Conservation (phyloP, 164 flowering plant species). For the Pachysandra terminalis region DNA sequence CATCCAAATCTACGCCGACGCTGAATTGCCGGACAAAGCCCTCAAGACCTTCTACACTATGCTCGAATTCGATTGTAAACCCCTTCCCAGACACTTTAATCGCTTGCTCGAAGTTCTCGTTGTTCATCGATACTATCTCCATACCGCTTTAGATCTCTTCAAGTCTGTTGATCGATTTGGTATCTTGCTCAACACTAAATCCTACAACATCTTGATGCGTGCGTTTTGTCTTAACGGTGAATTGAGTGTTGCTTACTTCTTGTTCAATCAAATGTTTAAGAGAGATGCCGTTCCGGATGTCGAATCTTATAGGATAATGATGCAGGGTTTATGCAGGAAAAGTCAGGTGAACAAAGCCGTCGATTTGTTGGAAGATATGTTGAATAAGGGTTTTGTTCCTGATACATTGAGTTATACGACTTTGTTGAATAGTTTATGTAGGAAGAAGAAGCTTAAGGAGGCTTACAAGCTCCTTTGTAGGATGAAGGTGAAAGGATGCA, state of each 20-base stretch:
- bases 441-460: conserved; percentile 67
- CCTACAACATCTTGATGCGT: conserved; percentile 62
- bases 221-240: conserved; percentile 51
- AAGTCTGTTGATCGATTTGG: conserved; percentile 38
- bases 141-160: conserved; percentile 55
- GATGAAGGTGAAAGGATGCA: conserved; percentile 72
- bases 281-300: conserved; percentile 56
- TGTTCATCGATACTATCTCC: conserved; percentile 32
- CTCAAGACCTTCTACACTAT: conserved; percentile 45
- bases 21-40: conserved; percentile 47
- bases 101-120: conserved; percentile 40
- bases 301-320: conserved; percentile 56
- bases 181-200: conserved; percentile 38
- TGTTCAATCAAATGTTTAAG: conserved; percentile 67
- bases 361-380: conserved; percentile 65
- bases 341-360: conserved; percentile 58
- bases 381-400: conserved; percentile 70
- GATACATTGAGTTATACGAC: conserved; percentile 60
- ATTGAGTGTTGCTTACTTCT: conserved; percentile 47
- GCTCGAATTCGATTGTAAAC: conserved; percentile 40
- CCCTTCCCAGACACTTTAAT: conserved; percentile 48
- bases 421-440: conserved; percentile 62
- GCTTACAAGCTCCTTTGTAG: conserved; percentile 79
- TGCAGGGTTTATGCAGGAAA: conserved; percentile 67
- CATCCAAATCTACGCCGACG: conserved; percentile 47